Evolutionary conservation across 1,284 basidiomycete genomes (phyloP).

Genomic region (Kalmanozyma brasiliensis): DNA sequence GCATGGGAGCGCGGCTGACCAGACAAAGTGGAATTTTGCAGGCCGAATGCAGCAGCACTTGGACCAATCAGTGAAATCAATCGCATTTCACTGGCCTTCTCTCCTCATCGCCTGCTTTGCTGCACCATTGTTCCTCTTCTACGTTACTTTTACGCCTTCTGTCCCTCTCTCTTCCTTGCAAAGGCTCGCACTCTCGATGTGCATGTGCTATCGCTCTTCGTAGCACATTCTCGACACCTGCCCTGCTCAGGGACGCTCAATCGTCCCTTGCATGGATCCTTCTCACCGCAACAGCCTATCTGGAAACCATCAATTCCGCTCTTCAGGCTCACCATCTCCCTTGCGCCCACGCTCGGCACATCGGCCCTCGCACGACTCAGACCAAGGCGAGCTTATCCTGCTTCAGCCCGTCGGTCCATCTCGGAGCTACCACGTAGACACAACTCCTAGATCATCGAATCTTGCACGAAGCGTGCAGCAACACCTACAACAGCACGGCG

Average conservation of each 20-base stretch:
- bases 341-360: neutral
- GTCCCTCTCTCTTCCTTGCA: neutral
- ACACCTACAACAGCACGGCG: conserved; percentile 18
- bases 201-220: neutral
- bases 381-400: conserved; percentile 35
- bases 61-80: neutral
- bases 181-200: neutral
- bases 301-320: conserved; percentile 12
- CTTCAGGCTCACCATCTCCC: neutral
- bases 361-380: conserved; percentile 1
- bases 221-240: conserved; percentile 1
- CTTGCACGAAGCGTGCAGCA: conserved; percentile 15
- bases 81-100: neutral
- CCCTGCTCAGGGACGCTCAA: neutral
- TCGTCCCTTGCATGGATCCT: conserved; percentile 24
- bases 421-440: conserved; percentile 3
- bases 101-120: too few species aligned
- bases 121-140: neutral
- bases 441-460: conserved; percentile 9
- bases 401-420: conserved; percentile 32
- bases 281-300: neutral
- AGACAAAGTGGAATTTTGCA: too few species aligned
- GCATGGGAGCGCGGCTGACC: too few species aligned
- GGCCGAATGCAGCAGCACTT: too few species aligned
- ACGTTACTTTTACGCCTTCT: neutral